Base-by-base conservation (phyloP, 1,284 basidiomycete species). In the Tilletia horrida region DNA sequence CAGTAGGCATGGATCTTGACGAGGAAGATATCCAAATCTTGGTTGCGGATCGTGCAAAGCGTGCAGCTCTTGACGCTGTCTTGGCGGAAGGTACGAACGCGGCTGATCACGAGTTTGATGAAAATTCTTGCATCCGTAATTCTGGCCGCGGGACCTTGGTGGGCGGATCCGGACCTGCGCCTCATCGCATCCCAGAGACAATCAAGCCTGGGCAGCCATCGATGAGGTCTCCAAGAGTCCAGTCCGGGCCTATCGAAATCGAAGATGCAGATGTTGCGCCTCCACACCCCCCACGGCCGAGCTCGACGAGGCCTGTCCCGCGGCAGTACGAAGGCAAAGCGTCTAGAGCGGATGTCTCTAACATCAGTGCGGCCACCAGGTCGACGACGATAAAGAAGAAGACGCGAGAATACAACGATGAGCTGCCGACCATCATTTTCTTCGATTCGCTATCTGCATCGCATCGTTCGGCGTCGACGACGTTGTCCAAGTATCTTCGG, bases 381-480 rank as follows among this genome's bases (percentile, higher is more conserved):
- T 57, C 31, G 29, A 43, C 11, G 35, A 6, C 11, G 11, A 40
- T 11, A 11, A 40, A 40, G 35, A 29, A 63, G 64, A 35, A 40
- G 31, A 43, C 62, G 61, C 2, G 67, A 69, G 64, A 64, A 69
- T 43, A 11, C 16, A 14, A 65, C 1, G 23, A 65, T 1, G 43
- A 68, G 14, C 64, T 72, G 6, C 64, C 69, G 29, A 67, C 71
- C 0, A 71, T 75, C 57, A 67, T 79, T 42, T 69, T 78, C 43
- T 72, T 97, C 64, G 95, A 98, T 81, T 97, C 93, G 0, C 86
- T 98, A 31, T 89, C 89, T 0, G 83, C 84, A 13, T 82, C 83
- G 16, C 95, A 97, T 82, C 83, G 83, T 0, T 85, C 87, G 23
- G 91, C 88, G 1, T 81, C 85, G 52, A 89, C 84, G 50, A 85